Base-by-base conservation (phyloP, 2,329 filamentous ascomycete species). In the Cordyceps pruinosa region DNA sequence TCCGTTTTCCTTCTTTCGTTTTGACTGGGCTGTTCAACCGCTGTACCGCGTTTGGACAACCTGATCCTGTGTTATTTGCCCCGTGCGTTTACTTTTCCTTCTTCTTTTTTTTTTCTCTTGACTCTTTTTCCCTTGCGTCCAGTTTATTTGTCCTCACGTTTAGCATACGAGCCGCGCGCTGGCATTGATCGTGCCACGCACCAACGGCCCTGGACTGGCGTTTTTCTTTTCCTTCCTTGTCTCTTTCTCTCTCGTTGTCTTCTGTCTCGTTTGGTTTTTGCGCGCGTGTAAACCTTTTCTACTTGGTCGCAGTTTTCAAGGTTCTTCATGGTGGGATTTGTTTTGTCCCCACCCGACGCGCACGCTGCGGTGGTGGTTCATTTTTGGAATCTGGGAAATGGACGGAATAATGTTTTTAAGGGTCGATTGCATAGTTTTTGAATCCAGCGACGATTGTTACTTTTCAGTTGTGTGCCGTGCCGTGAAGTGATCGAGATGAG, bases 91-190 rank as follows among this genome's bases (percentile, higher is more conserved):
- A 13, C 2, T 37, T 28, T 51, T 50, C 12, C 47, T 32, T 32
- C 30, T 6, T 25, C 9, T 42, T 42, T 42, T 23, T 42, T 21
- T 21, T 26, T 34, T 6, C 39, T 30, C 26, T 17, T n/a, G n/a
- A n/a, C n/a, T n/a, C n/a, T n/a, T n/a, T n/a, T 54, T 32, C 32
- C 55, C 39, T 47, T 55, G 46, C 45, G 39, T 44, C 28, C 15
- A 25, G 25, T 42, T 46, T 30, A 17, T 32, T 35, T 39, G 23
- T 46, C 46, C 42, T 46, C 47, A 37, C 53, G 56, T 46, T 58
- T 58, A 55, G 58, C 59, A 61, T 62, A 57, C 30, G 59, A 53
- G 54, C 58, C 26, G n/a, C 55, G 55, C 37, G 47, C 44, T 45
- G 26, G 45, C 46, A 39, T 48, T 26, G 12, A 42, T 19, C 21